phyloP scores from a whole-genome alignment of 2,329 filamentous ascomycete species.

The Aspergillus japonicus region DNA sequence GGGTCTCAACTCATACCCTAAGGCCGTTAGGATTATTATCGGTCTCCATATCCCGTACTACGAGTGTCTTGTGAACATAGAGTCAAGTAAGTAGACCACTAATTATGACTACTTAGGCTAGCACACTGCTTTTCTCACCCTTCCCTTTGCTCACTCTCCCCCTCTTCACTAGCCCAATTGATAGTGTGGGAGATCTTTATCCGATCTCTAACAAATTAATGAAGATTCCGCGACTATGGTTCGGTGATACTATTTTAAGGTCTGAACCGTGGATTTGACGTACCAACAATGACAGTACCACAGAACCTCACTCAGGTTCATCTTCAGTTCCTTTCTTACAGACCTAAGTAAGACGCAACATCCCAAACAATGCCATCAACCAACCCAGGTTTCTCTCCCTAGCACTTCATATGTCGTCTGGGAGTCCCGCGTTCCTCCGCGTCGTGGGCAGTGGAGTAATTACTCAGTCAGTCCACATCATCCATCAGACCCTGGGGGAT shows the following conservation, averaged over 20 bases:
- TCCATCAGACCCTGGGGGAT: background rate
- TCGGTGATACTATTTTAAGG: conserved; percentile 12
- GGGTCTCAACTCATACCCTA: background rate
- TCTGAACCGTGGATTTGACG: conserved; percentile 4
- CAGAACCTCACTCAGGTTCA: background rate
- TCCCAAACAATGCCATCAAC: background rate
- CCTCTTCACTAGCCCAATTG: background rate
- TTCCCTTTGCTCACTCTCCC: background rate
- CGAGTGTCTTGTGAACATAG: too few species aligned
- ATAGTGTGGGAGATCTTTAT: conserved; percentile 4
- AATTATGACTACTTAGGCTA: background rate
- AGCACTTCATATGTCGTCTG: background rate
- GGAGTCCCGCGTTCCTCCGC: background rate
- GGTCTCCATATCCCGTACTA: background rate
- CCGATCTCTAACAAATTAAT: background rate
- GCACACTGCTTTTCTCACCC: background rate
- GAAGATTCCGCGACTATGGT: background rate
- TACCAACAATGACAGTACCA: conserved; percentile 7
- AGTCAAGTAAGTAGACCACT: too few species aligned
- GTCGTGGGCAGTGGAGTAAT: background rate
- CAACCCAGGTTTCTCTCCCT: background rate
- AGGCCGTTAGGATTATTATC: background rate
- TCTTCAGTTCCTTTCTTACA: background rate
- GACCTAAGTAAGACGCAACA: background rate
- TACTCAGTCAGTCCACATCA: background rate